Conservation (phyloP, 177 flowering plant species). For the Vitis hybrid region DNA sequence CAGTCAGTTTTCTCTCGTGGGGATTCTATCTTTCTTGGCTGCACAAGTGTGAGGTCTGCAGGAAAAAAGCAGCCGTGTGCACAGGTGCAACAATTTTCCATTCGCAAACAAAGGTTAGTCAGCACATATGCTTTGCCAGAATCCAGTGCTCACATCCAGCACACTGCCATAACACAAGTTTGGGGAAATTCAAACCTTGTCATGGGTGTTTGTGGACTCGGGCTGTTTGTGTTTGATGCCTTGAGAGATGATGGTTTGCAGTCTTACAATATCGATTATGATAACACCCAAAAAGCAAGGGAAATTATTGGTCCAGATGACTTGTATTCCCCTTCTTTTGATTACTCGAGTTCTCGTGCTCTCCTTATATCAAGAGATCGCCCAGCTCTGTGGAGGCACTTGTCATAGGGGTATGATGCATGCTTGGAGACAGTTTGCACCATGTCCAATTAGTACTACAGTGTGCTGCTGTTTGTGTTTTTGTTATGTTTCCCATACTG, state of each 20-base stretch:
- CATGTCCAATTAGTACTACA: background rate
- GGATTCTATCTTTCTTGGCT: conserved; percentile 74
- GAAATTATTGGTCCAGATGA: conserved; percentile 85
- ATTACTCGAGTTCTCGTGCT: conserved; percentile 67
- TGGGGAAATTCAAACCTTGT: conserved; percentile 90
- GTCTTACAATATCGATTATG: conserved; percentile 25
- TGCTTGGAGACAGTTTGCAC: background rate
- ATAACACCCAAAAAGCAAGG: conserved; percentile 31
- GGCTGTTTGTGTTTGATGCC: conserved; percentile 77
- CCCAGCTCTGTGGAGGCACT: conserved; percentile 79
- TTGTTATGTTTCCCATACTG: background rate
- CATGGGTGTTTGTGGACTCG: conserved; percentile 73
- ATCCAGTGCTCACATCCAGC: conserved; percentile 54
- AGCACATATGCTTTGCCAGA: conserved; percentile 71
- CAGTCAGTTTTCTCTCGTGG: conserved; percentile 82
- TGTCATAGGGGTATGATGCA: conserved; percentile 30
- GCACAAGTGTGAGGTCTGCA: conserved; percentile 41
- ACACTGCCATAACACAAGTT: conserved; percentile 81
- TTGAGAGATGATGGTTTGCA: conserved; percentile 46
- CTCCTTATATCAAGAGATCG: conserved; percentile 92
- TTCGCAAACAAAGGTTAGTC: conserved; percentile 66
- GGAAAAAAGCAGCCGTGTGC: conserved; percentile 45
- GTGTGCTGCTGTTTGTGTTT: conserved; percentile 2
- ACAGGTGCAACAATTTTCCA: conserved; percentile 72
- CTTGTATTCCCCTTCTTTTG: conserved; percentile 85